These are phyloP conservation scores for Salix suchowensis DNA, from an alignment of 345 rosid genomes.

Conservation along the genomic window DNA sequence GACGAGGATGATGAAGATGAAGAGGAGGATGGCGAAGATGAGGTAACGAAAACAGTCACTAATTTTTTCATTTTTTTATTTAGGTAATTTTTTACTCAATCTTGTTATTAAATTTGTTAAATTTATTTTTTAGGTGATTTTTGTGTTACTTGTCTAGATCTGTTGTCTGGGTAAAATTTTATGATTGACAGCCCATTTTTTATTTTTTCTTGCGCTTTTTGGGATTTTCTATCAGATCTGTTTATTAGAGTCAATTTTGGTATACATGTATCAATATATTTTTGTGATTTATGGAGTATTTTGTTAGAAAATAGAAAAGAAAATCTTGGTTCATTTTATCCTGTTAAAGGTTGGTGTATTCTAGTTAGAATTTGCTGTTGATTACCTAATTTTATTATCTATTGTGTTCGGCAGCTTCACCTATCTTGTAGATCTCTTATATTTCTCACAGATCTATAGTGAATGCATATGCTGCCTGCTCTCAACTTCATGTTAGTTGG, in stretches of 20 bases:
- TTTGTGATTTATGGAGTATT: neutral
- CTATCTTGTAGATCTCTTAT: neutral
- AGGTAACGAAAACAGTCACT: slow-evolving; percentile 2
- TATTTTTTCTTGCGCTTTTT: neutral
- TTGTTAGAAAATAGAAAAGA: neutral
- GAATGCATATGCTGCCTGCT: no score
- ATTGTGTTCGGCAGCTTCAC: neutral
- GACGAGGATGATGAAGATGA: slow-evolving; percentile 12
- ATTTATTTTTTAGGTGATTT: neutral
- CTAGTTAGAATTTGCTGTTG: no score
- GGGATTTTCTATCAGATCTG: slow-evolving; percentile 18
- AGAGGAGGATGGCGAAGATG: slow-evolving; percentile 3
- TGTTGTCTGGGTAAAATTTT: no score
- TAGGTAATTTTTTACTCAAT: neutral
- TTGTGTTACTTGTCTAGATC: no score
- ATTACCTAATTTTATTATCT: neutral
- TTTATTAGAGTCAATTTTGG: neutral
- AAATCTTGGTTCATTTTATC: neutral
- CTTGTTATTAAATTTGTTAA: neutral
- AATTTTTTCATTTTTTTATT: neutral
- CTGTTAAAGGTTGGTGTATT: neutral
- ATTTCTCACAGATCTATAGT: neutral
- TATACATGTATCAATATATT: neutral
- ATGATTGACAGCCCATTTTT: neutral
- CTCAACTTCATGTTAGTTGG: no score